A percentile compares a stretch with the other conserved stretches of the same genome.
Evolutionary conservation across 805 yeast species (phyloP).

Genomic region (Wickerhamomyces mucosus): DNA sequence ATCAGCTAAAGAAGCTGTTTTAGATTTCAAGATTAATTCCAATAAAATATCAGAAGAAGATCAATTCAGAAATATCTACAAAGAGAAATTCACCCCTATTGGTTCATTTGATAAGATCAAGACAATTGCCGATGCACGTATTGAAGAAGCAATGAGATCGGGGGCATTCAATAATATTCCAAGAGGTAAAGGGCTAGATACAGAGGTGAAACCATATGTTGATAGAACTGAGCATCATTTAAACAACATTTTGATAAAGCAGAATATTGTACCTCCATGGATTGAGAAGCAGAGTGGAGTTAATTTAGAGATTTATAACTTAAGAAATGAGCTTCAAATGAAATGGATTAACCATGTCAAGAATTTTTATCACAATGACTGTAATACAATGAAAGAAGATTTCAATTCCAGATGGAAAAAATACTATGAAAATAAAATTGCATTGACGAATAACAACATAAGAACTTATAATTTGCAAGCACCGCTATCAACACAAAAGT

Average conservation of each 20-base stretch:
- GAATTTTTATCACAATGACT: slow-evolving; percentile 7
- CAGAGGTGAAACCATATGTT: slow-evolving; percentile 40
- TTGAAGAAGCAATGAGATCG: slow-evolving; percentile 61
- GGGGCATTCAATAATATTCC: slow-evolving; percentile 60
- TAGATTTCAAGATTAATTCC: slow-evolving; percentile 47
- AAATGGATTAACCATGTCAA: slow-evolving; percentile 26
- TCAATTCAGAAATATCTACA: slow-evolving; percentile 47
- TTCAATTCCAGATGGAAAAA: slow-evolving; percentile 11
- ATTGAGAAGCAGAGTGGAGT: slow-evolving; percentile 66
- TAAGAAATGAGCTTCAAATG: slow-evolving; percentile 35
- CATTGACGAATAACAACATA: slow-evolving; percentile 35
- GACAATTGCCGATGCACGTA: slow-evolving; percentile 64
- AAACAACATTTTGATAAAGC: slow-evolving; percentile 65
- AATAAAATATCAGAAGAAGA: slow-evolving; percentile 28
- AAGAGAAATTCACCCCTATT: slow-evolving; percentile 43
- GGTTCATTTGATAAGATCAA: slow-evolving; percentile 36
- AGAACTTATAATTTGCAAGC: slow-evolving; percentile 58
- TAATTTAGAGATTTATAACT: slow-evolving; percentile 33
- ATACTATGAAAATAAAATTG: slow-evolving; percentile 24
- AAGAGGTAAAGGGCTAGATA: slow-evolving; percentile 52
- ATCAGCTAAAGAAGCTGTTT: slow-evolving; percentile 52
- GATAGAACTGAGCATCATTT: slow-evolving; percentile 70
- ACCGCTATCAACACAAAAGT: slow-evolving; percentile 47
- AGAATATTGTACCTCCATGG: slow-evolving; percentile 86
- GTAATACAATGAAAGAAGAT: slow-evolving; percentile 6